These are phyloP conservation scores for Eucalyptus cladocalyx DNA, from an alignment of 345 rosid species.

Conservation along the genomic window DNA sequence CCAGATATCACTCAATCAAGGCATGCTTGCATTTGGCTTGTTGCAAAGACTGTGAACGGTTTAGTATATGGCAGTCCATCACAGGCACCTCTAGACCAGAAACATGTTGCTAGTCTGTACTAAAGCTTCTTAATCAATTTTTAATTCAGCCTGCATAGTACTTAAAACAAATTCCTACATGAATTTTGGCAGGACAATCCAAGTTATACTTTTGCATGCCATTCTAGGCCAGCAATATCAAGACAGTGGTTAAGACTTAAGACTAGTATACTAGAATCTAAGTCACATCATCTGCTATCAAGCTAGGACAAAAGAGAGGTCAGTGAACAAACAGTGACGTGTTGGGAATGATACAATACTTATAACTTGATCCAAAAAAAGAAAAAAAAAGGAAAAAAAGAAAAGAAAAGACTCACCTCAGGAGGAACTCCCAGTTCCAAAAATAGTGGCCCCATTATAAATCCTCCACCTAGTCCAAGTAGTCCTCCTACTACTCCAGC, in stretches of 20 bases:
- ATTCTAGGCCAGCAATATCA: background rate
- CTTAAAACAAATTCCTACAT: background rate
- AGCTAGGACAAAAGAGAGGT: background rate
- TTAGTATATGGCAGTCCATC: background rate
- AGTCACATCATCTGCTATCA: background rate
- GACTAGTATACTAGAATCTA: background rate
- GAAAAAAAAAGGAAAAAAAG: too few relatives aligned
- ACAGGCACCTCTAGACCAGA: background rate
- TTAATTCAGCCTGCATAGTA: background rate
- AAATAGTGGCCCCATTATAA: slow-evolving; percentile 74
- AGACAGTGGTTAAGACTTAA: background rate
- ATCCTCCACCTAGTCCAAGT: slow-evolving; percentile 79
- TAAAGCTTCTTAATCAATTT: background rate
- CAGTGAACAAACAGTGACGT: background rate
- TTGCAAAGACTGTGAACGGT: background rate
- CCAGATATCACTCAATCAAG: background rate
- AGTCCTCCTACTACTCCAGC: slow-evolving; percentile 77
- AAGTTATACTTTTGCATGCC: background rate
- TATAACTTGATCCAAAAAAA: background rate
- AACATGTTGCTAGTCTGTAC: background rate
- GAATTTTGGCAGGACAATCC: background rate
- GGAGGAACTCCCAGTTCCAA: slow-evolving; percentile 70
- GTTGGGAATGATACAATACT: background rate
- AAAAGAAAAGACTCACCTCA: slow-evolving; percentile 21
- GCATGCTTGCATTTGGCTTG: background rate